These are phyloP conservation scores for Salpingoeca rosetta DNA, from an alignment of 78 protist species.

Conservation along the genomic window DNA sequence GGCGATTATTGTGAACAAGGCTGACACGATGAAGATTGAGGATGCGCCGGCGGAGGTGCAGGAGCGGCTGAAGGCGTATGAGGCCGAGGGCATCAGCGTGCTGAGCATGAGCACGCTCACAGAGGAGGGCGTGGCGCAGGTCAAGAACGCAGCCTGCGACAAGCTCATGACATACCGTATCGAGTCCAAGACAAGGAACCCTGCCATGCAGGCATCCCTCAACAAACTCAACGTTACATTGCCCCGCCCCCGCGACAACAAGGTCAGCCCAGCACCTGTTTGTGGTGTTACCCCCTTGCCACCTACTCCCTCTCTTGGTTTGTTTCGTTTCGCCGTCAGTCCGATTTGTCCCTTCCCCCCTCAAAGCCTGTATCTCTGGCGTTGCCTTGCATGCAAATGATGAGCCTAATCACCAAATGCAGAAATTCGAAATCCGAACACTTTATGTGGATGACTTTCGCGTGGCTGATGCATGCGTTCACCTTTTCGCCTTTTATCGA, in stretches of 20 bases:
- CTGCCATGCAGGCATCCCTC: conserved; percentile 14
- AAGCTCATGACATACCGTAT: conserved; percentile 67
- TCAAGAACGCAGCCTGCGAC: conserved; percentile 84
- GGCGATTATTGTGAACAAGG: conserved; percentile 82
- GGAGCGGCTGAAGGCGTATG: conserved; percentile 19
- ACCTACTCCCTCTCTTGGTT: no score
- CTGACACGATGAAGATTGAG: conserved; percentile 58
- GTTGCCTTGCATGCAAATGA: no score
- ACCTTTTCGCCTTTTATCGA: no score
- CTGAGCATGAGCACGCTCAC: conserved; percentile 58
- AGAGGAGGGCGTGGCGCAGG: conserved; percentile 73
- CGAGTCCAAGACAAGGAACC: conserved; percentile 38
- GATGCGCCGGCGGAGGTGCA: conserved; percentile 56
- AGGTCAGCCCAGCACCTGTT: background rate
- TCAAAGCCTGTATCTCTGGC: no score
- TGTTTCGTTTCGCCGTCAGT: no score
- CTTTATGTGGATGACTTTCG: no score
- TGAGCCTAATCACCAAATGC: no score
- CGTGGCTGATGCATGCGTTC: no score
- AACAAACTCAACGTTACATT: conserved; percentile 69
- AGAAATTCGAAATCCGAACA: no score
- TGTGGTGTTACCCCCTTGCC: no score
- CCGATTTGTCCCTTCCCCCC: no score
- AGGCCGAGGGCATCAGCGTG: conserved; percentile 29
- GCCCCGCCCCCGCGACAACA: conserved; percentile 67